Conservation (phyloP, 345 rosid species). For the Populus alba region DNA sequence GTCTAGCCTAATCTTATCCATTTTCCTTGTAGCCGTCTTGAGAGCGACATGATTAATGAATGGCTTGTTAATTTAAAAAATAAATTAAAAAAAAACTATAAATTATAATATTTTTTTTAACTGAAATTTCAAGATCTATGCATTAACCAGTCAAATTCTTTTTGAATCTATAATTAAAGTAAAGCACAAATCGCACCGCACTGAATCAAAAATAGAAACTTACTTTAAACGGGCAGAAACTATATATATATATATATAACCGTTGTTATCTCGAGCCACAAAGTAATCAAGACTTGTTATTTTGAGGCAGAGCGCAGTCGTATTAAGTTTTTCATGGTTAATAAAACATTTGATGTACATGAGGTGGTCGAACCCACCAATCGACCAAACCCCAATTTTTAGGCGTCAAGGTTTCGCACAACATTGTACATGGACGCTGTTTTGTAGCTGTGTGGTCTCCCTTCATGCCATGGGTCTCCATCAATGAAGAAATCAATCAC, state of each 20-base stretch:
- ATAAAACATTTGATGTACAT: too few relatives aligned
- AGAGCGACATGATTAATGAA: background rate
- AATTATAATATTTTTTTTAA: too few relatives aligned
- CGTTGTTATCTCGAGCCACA: background rate
- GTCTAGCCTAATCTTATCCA: background rate
- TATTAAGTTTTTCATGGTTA: background rate
- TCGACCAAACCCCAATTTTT: background rate
- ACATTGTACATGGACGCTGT: background rate
- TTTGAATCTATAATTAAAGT: too few relatives aligned
- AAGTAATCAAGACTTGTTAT: background rate
- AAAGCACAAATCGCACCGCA: too few relatives aligned
- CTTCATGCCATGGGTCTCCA: background rate
- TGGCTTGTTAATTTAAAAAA: too few relatives aligned
- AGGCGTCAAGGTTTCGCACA: background rate
- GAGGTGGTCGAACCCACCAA: background rate
- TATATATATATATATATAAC: too few relatives aligned
- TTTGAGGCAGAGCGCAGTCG: background rate
- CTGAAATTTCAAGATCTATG: too few relatives aligned
- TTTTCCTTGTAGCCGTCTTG: background rate
- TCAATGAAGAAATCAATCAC: background rate
- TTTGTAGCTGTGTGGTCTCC: constrained; percentile 11
- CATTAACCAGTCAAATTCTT: too few relatives aligned
- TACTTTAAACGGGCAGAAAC: too few relatives aligned
- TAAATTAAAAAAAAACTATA: too few relatives aligned
- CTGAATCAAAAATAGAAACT: too few relatives aligned